Conservation (phyloP, 192 early-diverging fungal genomes). For the Linnemannia zychae region DNA sequence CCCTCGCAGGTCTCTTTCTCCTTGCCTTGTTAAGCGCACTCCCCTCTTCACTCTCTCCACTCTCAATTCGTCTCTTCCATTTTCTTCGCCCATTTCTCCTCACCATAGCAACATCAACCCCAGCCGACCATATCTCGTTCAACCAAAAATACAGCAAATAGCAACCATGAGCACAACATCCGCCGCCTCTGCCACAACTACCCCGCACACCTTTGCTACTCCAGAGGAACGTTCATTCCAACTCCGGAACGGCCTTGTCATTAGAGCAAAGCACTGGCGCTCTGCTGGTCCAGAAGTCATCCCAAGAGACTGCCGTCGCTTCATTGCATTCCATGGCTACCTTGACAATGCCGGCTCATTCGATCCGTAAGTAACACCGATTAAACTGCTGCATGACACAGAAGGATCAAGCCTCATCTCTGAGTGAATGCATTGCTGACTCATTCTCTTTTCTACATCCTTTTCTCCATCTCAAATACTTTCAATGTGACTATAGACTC, state of each 20-base stretch:
- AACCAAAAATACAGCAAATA: not conserved
- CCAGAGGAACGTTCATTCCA: conserved; percentile 31
- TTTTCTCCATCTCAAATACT: not conserved
- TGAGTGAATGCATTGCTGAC: not conserved
- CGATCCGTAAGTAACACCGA: conserved; percentile 8
- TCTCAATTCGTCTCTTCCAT: not conserved
- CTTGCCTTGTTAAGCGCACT: not conserved
- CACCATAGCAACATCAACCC: not conserved
- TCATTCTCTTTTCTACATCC: not conserved
- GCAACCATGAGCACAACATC: not conserved
- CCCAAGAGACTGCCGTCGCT: conserved; percentile 15
- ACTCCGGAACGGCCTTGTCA: conserved; percentile 25
- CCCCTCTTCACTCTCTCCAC: not conserved
- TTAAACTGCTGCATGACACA: not conserved
- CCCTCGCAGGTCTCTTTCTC: not conserved
- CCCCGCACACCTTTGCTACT: not conserved
- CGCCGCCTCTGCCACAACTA: not conserved
- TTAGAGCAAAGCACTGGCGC: conserved; percentile 29
- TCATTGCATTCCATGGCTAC: conserved; percentile 26
- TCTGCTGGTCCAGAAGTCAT: not conserved
- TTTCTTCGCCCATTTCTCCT: not conserved
- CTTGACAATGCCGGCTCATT: conserved; percentile 33
- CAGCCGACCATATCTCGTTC: not conserved
- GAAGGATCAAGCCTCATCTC: not conserved
- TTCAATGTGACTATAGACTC: not conserved